Base-by-base conservation (phyloP, 345 rosid species). In the Rhizophora mangle region DNA sequence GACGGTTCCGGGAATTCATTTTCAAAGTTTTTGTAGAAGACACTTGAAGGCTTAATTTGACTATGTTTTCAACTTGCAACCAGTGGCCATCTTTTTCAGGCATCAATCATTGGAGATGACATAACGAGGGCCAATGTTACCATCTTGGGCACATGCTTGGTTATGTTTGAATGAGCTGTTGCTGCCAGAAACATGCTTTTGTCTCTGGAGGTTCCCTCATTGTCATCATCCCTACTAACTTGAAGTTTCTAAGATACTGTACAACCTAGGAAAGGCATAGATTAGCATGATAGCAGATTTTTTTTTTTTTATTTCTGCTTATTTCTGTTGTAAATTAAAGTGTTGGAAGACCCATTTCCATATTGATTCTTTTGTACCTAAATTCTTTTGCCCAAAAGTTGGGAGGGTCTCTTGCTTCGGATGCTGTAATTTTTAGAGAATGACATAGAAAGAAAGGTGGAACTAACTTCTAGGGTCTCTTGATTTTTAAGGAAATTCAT, bases 1-100 rank as follows among this genome's bases (percentile, higher is more conserved):
- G 71, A 79, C 98, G 99, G 52, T 95, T 95, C 72, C 82, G 96
- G 13, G 98, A 95, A 80, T 95, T 92, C 73, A 85, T 95, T 62
- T 84, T 85, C 79, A 86, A 80, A 89, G 81, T 85, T 60, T 92
- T 95, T 71, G 88, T 85, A 75, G 96, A 95, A 67, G 99, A 95
- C 77, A 73, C 86, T 7, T 56, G 60, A 64, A 34, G 58, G 29
- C 39, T 70, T 64, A 60, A 53, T 52, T 61, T 68, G 36, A 74
- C 65, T 24, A 49, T 59, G 43, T 68, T 63, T 77, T 73, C 71
- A 37, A 49, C 65, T 68, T 15, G 71, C 78, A 57, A 27, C 46
- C 46, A 2, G 49, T 62, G 67, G 74, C 75, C 68, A 51, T 73
- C 75, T 61, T 13, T 77, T 75, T 71, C 54, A 63, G 78, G 68